Conservation (phyloP, 2,329 filamentous ascomycete genomes). For the Clarireedia homoeocarpa region DNA sequence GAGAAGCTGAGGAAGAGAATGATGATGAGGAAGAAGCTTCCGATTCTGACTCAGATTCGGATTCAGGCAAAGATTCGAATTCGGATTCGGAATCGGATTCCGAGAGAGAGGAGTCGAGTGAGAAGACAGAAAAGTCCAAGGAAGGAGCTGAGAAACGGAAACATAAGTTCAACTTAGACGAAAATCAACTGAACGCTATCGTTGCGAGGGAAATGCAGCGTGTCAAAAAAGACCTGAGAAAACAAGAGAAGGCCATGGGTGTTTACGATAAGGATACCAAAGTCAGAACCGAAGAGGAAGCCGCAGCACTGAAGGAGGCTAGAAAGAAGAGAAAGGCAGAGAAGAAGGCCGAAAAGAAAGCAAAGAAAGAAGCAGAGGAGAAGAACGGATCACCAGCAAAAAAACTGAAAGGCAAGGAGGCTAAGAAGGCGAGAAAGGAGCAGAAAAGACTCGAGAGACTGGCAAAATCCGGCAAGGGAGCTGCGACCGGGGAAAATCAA, state of each 20-base stretch:
- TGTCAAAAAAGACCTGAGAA: constrained; percentile 2
- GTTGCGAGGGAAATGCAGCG: constrained; percentile 8
- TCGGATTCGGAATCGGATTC: background rate
- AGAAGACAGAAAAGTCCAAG: constrained; percentile 4
- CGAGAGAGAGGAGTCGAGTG: background rate
- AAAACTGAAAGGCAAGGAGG: constrained; percentile 7
- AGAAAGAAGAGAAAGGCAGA: background rate
- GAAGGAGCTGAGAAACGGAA: constrained; percentile 7
- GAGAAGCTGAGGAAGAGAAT: constrained; percentile 10
- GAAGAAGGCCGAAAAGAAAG: constrained; percentile 5
- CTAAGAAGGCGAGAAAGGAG: constrained; percentile 6
- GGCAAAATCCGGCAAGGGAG: background rate
- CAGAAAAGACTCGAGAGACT: constrained; percentile 8
- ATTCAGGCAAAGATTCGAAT: constrained; percentile 2
- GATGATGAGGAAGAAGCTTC: constrained; percentile 4
- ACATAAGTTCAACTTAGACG: constrained; percentile 3
- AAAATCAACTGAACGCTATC: constrained; percentile 3
- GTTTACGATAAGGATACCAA: constrained; percentile 1
- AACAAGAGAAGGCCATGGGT: constrained; percentile 6
- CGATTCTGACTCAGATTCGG: constrained; percentile 7
- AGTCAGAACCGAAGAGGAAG: constrained; percentile 7
- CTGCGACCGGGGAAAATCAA: background rate
- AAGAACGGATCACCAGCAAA: background rate
- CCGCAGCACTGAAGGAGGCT: constrained; percentile 2
- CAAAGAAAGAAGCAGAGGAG: constrained; percentile 4